phyloP scores from a whole-genome alignment of 495 filamentous ascomycete species.

The Aspergillus indologenus region DNA sequence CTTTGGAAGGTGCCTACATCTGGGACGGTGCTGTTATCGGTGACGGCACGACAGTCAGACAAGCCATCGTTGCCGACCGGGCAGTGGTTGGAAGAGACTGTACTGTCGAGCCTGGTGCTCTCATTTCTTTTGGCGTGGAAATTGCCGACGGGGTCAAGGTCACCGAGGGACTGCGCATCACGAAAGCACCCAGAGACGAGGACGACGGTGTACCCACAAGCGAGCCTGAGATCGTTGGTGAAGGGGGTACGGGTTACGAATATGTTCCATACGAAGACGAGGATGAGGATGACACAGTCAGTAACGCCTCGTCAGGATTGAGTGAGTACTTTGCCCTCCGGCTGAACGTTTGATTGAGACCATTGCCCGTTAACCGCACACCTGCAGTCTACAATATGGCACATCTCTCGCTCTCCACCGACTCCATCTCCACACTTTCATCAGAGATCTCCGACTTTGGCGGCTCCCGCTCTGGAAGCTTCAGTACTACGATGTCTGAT shows the following conservation, averaged over 20 bases:
- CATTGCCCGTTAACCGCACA: conserved; percentile 12
- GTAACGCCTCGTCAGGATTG: conserved; percentile 50
- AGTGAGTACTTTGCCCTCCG: conserved; percentile 39
- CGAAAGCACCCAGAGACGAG: conserved; percentile 47
- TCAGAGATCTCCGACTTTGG: conserved; percentile 45
- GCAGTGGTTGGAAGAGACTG: conserved; percentile 68
- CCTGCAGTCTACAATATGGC: conserved; percentile 65
- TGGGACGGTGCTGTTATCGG: conserved; percentile 82
- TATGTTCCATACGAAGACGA: conserved; percentile 52
- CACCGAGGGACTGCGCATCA: conserved; percentile 51
- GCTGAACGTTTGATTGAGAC: conserved; percentile 29
- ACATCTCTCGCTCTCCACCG: conserved; percentile 64
- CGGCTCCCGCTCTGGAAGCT: conserved; percentile 48
- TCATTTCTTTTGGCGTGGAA: conserved; percentile 76
- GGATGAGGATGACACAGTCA: conserved; percentile 46
- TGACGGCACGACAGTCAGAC: conserved; percentile 65
- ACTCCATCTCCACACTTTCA: conserved; percentile 74
- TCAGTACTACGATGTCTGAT: conserved; percentile 55
- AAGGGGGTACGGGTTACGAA: conserved; percentile 44
- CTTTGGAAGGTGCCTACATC: conserved; percentile 76
- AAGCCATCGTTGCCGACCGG: conserved; percentile 72
- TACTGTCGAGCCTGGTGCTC: conserved; percentile 63
- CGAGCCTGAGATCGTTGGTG: conserved; percentile 49
- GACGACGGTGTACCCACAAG: conserved; percentile 43
- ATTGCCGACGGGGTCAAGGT: conserved; percentile 61